Evolutionary conservation across 202 grass and related monocot species (phyloP).

Genomic region (Elaeis oleifera): DNA sequence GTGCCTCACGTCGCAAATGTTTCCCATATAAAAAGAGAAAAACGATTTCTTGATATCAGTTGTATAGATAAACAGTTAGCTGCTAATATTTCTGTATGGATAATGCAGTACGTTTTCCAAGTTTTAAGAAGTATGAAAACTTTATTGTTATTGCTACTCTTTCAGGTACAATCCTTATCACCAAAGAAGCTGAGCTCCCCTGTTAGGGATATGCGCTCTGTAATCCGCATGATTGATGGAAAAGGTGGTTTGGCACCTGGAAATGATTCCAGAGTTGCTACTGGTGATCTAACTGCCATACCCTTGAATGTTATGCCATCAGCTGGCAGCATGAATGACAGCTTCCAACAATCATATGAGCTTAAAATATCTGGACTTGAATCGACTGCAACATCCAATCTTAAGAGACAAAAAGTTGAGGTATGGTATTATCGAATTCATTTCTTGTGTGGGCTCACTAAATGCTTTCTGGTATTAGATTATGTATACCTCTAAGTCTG

Average conservation of each 20-base stretch:
- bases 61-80: too few species aligned
- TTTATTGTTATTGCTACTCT: background rate
- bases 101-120: too few species aligned
- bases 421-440: slow-evolving; percentile 20
- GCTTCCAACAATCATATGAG: slow-evolving; percentile 45
- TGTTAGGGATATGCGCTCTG: slow-evolving; percentile 75
- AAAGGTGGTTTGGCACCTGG: slow-evolving; percentile 89
- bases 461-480: too few species aligned
- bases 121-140: background rate
- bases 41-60: too few species aligned
- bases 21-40: too few species aligned
- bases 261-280: slow-evolving; percentile 87
- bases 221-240: slow-evolving; percentile 89
- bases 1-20: too few species aligned
- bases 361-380: slow-evolving; percentile 52
- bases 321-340: slow-evolving; percentile 60
- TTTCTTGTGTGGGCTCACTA: too few species aligned
- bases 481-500: too few species aligned
- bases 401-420: slow-evolving; percentile 61
- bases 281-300: slow-evolving; percentile 83
- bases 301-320: slow-evolving; percentile 61
- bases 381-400: slow-evolving; percentile 64
- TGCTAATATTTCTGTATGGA: too few species aligned
- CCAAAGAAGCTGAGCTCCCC: slow-evolving; percentile 43
- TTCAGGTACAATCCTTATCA: slow-evolving; percentile 51